Conservation (phyloP, 2,329 filamentous ascomycete genomes). For the Pseudohalonectria lignicola region DNA sequence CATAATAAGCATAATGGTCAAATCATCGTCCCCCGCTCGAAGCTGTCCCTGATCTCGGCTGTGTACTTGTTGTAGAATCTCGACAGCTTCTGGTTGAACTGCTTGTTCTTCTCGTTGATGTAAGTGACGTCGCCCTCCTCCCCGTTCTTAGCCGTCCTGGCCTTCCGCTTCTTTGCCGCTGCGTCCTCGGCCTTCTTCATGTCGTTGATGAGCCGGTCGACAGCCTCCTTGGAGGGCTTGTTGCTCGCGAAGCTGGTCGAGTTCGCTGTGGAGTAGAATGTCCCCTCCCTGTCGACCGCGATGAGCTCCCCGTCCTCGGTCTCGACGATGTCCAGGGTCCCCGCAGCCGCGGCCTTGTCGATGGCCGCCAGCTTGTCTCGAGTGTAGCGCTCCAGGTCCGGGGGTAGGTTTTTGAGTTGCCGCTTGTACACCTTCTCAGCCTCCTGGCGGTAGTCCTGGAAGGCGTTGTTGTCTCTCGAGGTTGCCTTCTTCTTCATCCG, state of each 20-base stretch:
- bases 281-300: slow-evolving; percentile 82
- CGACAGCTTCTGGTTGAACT: slow-evolving; percentile 95
- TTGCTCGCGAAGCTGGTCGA: slow-evolving; percentile 72
- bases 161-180: slow-evolving; percentile 73
- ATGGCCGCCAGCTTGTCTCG: slow-evolving; percentile 76
- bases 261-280: slow-evolving; percentile 83
- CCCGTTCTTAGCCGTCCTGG: slow-evolving; percentile 65
- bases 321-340: slow-evolving; percentile 86
- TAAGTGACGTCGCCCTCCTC: slow-evolving; percentile 91
- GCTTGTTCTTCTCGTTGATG: slow-evolving; percentile 99
- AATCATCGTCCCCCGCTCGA: slow-evolving; percentile 94
- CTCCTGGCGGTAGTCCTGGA: slow-evolving; percentile 80
- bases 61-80: slow-evolving; percentile 99
- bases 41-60: slow-evolving; percentile 90
- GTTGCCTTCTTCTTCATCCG: slow-evolving; percentile 76
- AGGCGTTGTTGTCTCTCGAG: slow-evolving; percentile 75
- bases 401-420: slow-evolving; percentile 60
- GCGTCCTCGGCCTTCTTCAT: slow-evolving; percentile 81
- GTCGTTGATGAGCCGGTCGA: slow-evolving; percentile 81
- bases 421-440: slow-evolving; percentile 90
- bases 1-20: slow-evolving; percentile 26
- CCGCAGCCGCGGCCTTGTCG: slow-evolving; percentile 72
- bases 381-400: slow-evolving; percentile 77
- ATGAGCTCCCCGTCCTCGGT: slow-evolving; percentile 92
- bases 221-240: slow-evolving; percentile 74